Conservation (phyloP, 768 basidiomycete species). For the Amyloporia xantha region DNA sequence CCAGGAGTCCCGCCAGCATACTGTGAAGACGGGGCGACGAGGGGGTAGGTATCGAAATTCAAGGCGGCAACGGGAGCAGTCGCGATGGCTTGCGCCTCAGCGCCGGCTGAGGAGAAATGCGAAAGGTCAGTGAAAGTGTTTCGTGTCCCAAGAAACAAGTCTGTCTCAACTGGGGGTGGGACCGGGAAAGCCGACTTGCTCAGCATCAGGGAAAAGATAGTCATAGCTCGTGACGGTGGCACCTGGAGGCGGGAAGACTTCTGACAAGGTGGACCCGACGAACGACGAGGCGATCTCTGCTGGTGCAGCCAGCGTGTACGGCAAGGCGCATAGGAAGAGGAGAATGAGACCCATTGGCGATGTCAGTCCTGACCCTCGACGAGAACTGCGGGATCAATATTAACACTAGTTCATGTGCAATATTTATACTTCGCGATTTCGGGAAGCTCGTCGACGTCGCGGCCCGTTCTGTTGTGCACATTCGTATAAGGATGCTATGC, state of each 20-base stretch:
- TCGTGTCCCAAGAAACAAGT: too few species aligned
- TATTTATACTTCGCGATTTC: not conserved
- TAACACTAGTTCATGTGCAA: not conserved
- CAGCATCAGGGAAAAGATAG: slow-evolving; percentile 34
- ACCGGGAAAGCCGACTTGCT: slow-evolving; percentile 38
- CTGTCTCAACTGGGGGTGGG: slow-evolving; percentile 42
- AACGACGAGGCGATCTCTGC: slow-evolving; percentile 29
- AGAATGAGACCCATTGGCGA: not conserved
- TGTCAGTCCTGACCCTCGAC: slow-evolving; percentile 12
- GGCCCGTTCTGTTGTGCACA: not conserved
- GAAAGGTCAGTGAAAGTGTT: not conserved
- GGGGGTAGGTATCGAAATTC: slow-evolving; percentile 33
- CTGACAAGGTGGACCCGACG: slow-evolving; percentile 36
- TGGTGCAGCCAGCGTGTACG: not conserved
- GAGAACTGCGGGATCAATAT: not conserved
- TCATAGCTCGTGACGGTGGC: slow-evolving; percentile 28
- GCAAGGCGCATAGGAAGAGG: slow-evolving; percentile 4
- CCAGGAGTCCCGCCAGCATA: not conserved
- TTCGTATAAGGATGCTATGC: too few species aligned
- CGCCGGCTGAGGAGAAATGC: slow-evolving; percentile 21
- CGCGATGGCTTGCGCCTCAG: slow-evolving; percentile 19
- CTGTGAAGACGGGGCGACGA: slow-evolving; percentile 29
- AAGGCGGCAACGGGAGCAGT: slow-evolving; percentile 33
- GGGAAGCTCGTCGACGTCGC: not conserved
- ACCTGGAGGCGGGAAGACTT: slow-evolving; percentile 36